Conservation (phyloP, 129 eudicot species). For the Arctium minus region DNA sequence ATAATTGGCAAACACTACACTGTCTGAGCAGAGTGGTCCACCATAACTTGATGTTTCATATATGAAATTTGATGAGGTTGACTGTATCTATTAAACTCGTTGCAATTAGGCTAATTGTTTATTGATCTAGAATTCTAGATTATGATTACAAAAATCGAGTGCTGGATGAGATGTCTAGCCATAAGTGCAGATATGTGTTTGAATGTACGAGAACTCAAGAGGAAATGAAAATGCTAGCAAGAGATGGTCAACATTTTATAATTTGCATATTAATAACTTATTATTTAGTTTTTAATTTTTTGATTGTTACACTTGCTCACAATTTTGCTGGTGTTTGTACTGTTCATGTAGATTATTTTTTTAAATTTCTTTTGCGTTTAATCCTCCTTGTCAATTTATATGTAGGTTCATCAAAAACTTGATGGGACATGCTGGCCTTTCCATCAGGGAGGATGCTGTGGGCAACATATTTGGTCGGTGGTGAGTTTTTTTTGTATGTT, state of each 20-base stretch:
- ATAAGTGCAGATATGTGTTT: not conserved
- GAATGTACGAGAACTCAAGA: not conserved
- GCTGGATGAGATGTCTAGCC: not conserved
- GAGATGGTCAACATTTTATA: not conserved
- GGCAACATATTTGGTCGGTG: constrained; percentile 98
- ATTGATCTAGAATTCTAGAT: not conserved
- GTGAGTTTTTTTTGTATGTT: constrained; percentile 36
- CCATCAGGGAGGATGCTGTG: constrained; percentile 90
- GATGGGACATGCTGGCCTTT: constrained; percentile 82
- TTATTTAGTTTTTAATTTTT: not conserved
- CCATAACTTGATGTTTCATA: not conserved
- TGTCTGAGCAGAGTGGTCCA: not conserved
- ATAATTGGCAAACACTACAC: not conserved
- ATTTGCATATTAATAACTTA: not conserved
- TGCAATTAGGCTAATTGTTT: not conserved
- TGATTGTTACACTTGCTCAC: not conserved
- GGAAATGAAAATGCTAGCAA: not conserved
- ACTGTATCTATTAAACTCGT: not conserved
- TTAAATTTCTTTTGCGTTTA: not conserved
- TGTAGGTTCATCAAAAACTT: constrained; percentile 73
- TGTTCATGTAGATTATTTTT: not conserved
- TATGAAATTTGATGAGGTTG: not conserved
- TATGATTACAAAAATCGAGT: not conserved
- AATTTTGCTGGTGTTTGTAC: not conserved
- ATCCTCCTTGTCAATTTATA: constrained; percentile 3